Evolutionary conservation across 2,329 filamentous ascomycete genomes (phyloP).

Genomic region (Aspergillus tamarii): DNA sequence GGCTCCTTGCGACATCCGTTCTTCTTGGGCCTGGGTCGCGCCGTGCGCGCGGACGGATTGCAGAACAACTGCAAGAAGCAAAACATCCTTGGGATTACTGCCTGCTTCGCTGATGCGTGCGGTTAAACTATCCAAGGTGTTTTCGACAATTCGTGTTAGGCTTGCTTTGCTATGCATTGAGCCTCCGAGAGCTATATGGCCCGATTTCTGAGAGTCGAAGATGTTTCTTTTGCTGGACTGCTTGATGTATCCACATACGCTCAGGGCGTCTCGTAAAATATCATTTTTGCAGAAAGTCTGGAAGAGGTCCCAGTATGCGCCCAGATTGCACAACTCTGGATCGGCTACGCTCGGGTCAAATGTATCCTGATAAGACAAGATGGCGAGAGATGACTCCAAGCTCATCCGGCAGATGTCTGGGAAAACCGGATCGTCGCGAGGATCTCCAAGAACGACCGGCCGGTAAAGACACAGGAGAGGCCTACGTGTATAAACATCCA

Average conservation of each 20-base stretch:
- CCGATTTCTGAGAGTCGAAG: too few species aligned
- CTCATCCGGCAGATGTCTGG: constrained; percentile 25
- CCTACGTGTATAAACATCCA: constrained; percentile 32
- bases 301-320: constrained; percentile 32
- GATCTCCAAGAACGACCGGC: constrained; percentile 22
- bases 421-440: constrained; percentile 17
- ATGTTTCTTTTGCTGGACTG: not conserved
- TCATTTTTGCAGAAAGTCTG: constrained; percentile 33
- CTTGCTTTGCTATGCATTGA: constrained; percentile 26
- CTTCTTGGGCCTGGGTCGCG: constrained; percentile 26
- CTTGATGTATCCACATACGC: constrained; percentile 35
- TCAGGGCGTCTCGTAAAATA: constrained; percentile 34
- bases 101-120: constrained; percentile 30
- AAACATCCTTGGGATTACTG: constrained; percentile 35
- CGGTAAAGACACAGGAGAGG: constrained; percentile 36
- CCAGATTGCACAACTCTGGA: constrained; percentile 27
- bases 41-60: constrained; percentile 34
- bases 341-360: constrained; percentile 36
- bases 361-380: constrained; percentile 34
- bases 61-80: constrained; percentile 34
- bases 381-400: constrained; percentile 30
- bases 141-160: constrained; percentile 31
- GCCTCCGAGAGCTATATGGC: not conserved
- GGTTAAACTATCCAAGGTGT: constrained; percentile 32
- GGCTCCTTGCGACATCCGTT: constrained; percentile 31